Evolutionary conservation across 306 rosid genomes (phyloP), one percentile per base, ranked within the genome.

Genomic region (Inga oerstediana): DNA sequence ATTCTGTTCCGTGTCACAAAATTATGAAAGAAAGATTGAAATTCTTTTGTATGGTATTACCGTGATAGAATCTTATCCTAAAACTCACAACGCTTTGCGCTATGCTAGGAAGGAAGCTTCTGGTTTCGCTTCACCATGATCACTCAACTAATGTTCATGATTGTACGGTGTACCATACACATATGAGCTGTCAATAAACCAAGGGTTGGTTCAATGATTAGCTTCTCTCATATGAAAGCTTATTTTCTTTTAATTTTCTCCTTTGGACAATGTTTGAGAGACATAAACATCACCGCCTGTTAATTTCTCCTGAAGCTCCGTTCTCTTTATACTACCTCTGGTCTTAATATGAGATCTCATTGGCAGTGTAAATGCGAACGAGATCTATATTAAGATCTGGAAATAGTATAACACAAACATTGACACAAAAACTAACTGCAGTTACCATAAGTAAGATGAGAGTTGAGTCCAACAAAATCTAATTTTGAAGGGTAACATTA

Each of bases 161-260:
- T 30, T 71, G 77, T 80, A 72, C 30, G 64, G 30, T 58, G 64
- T n/a, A 58, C 51, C 49, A 45, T 45, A 30, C 68, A 27, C 16
- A 37, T 19, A 44, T 80, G 64, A 44, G 65, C 73, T 80, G 84
- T 80, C 78, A 58, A 30, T 3, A 44, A 72, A 72, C 49, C 13
- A 37, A 49, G 43, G 39, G 43, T 14, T 79, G 37, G 76, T 39
- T 22, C 69, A 68, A 15, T 69, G 6, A 79, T 37, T 32, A 77
- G 41, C 56, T 39, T 48, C 73, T 37, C 27, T 68, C 48, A 3
- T 19, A 37, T 8, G 14, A 68, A 7, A 8, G 73, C 7, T 68
- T 67, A 10, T 35, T 67, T 11, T 34, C 43, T 34, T 67, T 37
- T 1, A 4, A 13, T 32, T 14, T 8, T 15, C 17, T 65, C 19